Percentiles rank a stretch among this genome's conserved stretches.
phyloP scores from a whole-genome alignment of 1,284 basidiomycete species.

The Microbotryomycetes sp. region DNA sequence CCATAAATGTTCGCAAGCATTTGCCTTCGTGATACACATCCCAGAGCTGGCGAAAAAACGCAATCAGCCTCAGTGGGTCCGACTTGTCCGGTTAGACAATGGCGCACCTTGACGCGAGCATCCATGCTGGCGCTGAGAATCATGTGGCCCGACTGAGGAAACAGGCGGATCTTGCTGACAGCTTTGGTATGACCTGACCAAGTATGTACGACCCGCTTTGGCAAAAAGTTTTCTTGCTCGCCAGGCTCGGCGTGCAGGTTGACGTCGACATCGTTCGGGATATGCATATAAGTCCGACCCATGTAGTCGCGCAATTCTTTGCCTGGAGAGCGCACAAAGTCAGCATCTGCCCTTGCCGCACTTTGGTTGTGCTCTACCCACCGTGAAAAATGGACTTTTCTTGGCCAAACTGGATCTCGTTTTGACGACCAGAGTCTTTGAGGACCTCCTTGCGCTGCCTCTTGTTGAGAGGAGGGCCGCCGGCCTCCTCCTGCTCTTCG shows the following conservation, averaged over 20 bases:
- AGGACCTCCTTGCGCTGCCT: conserved; percentile 43
- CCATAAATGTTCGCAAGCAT: conserved; percentile 93
- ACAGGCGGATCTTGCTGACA: conserved; percentile 83
- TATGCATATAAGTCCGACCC: conserved; percentile 95
- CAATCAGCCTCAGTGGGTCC: neutral
- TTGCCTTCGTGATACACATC: conserved; percentile 96
- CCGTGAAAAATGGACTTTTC: conserved; percentile 93
- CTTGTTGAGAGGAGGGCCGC: conserved; percentile 49
- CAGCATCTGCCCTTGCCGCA: neutral
- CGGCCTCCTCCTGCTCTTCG: conserved; percentile 58
- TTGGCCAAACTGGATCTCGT: conserved; percentile 69
- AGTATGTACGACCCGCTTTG: conserved; percentile 91
- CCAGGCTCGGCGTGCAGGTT: conserved; percentile 65
- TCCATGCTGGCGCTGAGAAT: conserved; percentile 94
- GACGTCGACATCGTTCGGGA: conserved; percentile 60
- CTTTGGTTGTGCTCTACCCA: conserved; percentile 31
- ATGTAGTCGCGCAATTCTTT: conserved; percentile 96
- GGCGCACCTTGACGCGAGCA: conserved; percentile 86
- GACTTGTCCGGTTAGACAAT: neutral
- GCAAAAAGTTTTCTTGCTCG: conserved; percentile 84
- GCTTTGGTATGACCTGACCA: conserved; percentile 98
- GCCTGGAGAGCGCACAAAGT: conserved; percentile 42
- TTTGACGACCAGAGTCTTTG: conserved; percentile 65
- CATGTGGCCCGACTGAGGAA: conserved; percentile 88
- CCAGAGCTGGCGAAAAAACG: conserved; percentile 66